Base-by-base conservation (phyloP, 2,329 filamentous ascomycete species). In the Rhynchosporium agropyri region DNA sequence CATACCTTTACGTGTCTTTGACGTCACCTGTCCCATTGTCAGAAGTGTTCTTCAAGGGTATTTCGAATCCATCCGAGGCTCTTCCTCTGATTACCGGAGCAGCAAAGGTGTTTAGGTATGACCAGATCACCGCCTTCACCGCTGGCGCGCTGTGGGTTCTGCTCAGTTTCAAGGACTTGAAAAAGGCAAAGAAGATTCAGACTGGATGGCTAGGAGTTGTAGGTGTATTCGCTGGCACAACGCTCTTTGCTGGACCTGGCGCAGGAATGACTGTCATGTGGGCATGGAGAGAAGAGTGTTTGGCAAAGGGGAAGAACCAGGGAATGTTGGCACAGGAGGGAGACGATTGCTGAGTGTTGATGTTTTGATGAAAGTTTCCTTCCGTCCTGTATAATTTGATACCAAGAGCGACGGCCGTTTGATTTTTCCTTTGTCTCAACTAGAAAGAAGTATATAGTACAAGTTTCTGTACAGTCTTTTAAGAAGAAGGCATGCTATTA, bases 201-300 rank as follows among this genome's bases (percentile, higher is more conserved):
- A 46, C 61, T 9, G 63, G 65, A 12, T 76, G 70, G 73, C 33
- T 45, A 3, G 68, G 57, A 15, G 64, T 75, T 26, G 3, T 74
- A 6, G 64, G 60, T 1, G 31, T 66, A 9, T 67, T 68, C 40
- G 56, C 65, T 4, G 58, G 49, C 1, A 64, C 58, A 12, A 68
- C 70, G 3, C 9, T 71, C 2, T 54, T 71, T 26, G 54, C 65
- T 28, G 75, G 75, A 0, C 72, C 74, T 40, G 74, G 74, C 43
- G 72, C 71, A n/a, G 67, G 68, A 5, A 64, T 76, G 60, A 66
- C 69, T 6, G 60, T 63, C 8, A 70, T 69, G 63, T 77, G 74
- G 73, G 66, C 71, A 9, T 76, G 72, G 69, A 75, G 76, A 63
- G 76, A 78, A 58, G 72, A 75, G 48, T 66, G 70, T 8, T 60